Conservation (phyloP, 495 filamentous ascomycete species). For the Talaromyces wortmannii region DNA sequence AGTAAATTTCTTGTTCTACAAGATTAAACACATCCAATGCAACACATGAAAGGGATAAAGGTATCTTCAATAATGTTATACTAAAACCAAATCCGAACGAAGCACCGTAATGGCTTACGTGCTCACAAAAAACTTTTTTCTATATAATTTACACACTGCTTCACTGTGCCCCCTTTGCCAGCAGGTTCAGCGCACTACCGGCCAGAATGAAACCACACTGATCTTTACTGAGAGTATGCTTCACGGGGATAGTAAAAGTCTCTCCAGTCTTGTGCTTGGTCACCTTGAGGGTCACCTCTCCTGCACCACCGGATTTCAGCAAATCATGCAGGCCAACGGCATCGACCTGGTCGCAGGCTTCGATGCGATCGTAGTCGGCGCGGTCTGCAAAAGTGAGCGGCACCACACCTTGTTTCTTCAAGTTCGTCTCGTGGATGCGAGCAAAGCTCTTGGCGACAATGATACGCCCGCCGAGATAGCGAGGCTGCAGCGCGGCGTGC, state of each 20-base stretch:
- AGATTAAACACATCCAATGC: not conserved
- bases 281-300: constrained; percentile 64
- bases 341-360: constrained; percentile 71
- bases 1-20: not conserved
- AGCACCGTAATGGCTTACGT: not conserved
- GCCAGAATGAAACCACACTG: constrained; percentile 88
- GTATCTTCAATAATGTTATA: not conserved
- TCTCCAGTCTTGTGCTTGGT: constrained; percentile 56
- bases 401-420: constrained; percentile 98
- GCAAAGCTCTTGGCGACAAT: constrained; percentile 91
- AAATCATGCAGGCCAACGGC: constrained; percentile 81
- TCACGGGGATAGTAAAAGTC: constrained; percentile 52
- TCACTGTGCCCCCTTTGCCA: constrained; percentile 48
- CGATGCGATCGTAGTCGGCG: constrained; percentile 77
- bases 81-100: not conserved
- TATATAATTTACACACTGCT: not conserved
- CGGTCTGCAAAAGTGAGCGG: constrained; percentile 83
- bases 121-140: not conserved
- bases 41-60: not conserved
- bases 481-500: constrained; percentile 92
- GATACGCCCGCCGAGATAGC: constrained; percentile 83
- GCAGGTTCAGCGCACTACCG: constrained; percentile 86
- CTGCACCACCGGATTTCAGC: constrained; percentile 68
- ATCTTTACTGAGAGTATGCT: constrained; percentile 78
- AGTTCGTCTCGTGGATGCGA: constrained; percentile 95